Base-by-base conservation (phyloP, 2,329 filamentous ascomycete genomes). In the Verticillium alfalfae region DNA sequence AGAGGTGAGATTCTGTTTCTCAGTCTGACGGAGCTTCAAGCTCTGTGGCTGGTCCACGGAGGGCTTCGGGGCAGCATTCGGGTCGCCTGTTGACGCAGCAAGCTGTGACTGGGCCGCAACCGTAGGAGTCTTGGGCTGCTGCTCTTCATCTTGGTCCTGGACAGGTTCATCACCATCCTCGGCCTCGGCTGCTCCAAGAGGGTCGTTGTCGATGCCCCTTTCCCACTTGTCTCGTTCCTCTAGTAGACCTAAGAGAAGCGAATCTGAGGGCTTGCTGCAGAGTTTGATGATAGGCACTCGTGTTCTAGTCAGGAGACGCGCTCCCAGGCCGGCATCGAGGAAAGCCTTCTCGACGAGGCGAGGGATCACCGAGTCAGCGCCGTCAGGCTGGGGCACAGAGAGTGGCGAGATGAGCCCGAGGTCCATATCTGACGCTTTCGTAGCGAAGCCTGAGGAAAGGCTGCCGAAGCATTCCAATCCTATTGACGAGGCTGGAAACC, bases 381-480 rank as follows among this genome's bases (percentile, higher is more conserved):
- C 78, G 64, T 86, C 81, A 2, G 82, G 80, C 59, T 83, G 78
- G 55, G 82, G 76, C 22, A 74, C 70, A 1, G 89, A 88, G 57
- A 81, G 75, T 3, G 84, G 85, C 1, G 90, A 89, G 5, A 95
- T 78, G 38, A 96, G 83, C 9, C 89, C 90, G 36, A 97, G 83
- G 73, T 97, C 93, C 89, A 97, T 92, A 69, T 97, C 93, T 1
- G 93, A 94, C n/a, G 87, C 86, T 68, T 90, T 90, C 12, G 91
- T 92, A 3, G 91, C 93, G 75, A 96, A 96, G 0, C 93, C 93
- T 13, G 92, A 93, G 22, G 86, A 85, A 56, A 96, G 80, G 71
- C 92, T 96, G 5, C 92, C 93, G 70, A 95, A 96, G 69, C 89
- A 92, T 67, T 86, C 86, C 15, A 96, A 79, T 60, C 86, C 80